These are phyloP conservation scores for Phytophthora fragariaefolia DNA, from an alignment of 352 stramenopile species.

Conservation along the genomic window DNA sequence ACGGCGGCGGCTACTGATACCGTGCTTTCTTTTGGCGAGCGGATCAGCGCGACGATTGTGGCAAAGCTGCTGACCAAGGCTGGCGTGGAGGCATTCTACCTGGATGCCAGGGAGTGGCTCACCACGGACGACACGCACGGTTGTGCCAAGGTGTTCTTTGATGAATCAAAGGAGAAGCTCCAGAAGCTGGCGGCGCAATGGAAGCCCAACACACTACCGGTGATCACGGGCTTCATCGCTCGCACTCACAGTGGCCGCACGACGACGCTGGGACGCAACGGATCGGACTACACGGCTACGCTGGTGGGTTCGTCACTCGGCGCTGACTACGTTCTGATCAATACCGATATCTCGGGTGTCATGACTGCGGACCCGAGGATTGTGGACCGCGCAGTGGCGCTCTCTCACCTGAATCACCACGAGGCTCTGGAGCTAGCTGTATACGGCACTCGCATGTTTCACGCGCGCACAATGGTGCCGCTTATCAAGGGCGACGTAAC, in stretches of 20 bases:
- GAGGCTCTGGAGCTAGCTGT: slow-evolving; percentile 83
- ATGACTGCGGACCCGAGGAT: slow-evolving; percentile 86
- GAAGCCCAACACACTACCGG: slow-evolving; percentile 51
- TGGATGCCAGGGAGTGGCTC: slow-evolving; percentile 79
- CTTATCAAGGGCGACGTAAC: slow-evolving; percentile 82
- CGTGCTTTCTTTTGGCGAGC: slow-evolving; percentile 82
- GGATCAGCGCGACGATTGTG: slow-evolving; percentile 77
- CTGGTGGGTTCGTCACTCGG: slow-evolving; percentile 73
- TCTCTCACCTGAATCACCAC: slow-evolving; percentile 83
- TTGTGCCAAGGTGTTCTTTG: slow-evolving; percentile 80
- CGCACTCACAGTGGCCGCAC: slow-evolving; percentile 64
- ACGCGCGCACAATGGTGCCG: slow-evolving; percentile 85
- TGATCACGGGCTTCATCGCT: slow-evolving; percentile 86
- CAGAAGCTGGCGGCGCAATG: slow-evolving; percentile 49
- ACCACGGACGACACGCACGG: slow-evolving; percentile 75
- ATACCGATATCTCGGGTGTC: slow-evolving; percentile 85
- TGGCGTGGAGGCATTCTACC: slow-evolving; percentile 65
- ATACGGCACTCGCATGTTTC: slow-evolving; percentile 88
- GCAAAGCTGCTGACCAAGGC: slow-evolving; percentile 64
- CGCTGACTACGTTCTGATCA: slow-evolving; percentile 86
- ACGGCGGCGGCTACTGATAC: slow-evolving; percentile 72
- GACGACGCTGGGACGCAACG: slow-evolving; percentile 84
- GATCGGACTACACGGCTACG: slow-evolving; percentile 86
- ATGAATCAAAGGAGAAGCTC: slow-evolving; percentile 78
- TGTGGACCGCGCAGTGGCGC: slow-evolving; percentile 70